Conservation (phyloP, 2,329 filamentous ascomycete species). For the Fusarium mangiferae region DNA sequence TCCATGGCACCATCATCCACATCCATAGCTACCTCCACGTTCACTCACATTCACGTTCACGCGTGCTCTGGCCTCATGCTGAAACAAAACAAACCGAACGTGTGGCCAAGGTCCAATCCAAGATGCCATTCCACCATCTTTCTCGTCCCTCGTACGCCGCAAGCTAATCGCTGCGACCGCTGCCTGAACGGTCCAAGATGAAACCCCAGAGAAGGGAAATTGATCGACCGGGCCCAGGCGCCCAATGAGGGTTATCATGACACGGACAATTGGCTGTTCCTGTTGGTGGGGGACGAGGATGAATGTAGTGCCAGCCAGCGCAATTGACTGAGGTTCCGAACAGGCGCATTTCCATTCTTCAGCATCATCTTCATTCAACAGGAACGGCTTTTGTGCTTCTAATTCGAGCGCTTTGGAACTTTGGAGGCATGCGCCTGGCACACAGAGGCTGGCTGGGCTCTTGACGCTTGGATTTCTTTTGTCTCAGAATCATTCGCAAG, state of each 20-base stretch:
- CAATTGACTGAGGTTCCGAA: not conserved
- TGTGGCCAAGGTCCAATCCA: conserved; percentile 41
- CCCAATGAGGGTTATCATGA: conserved; percentile 31
- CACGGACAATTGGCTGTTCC: conserved; percentile 20
- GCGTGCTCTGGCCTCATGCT: conserved; percentile 37
- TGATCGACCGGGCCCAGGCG: conserved; percentile 37
- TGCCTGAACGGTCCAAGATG: conserved; percentile 36
- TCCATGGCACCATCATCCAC: conserved; percentile 23
- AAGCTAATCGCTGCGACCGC: conserved; percentile 32
- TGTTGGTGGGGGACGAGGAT: not conserved
- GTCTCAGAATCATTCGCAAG: conserved; percentile 27
- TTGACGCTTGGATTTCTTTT: conserved; percentile 19
- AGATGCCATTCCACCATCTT: conserved; percentile 23
- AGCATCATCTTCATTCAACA: not conserved
- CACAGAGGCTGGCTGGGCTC: conserved; percentile 8
- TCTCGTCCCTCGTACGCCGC: conserved; percentile 32
- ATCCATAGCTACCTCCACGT: conserved; percentile 1
- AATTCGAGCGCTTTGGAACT: conserved; percentile 6
- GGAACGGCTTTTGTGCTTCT: not conserved
- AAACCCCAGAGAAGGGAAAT: conserved; percentile 38
- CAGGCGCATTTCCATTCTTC: conserved; percentile 1
- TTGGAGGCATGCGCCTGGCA: conserved; percentile 9
- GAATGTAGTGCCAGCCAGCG: not conserved
- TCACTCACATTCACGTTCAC: conserved; percentile 23
- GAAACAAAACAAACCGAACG: conserved; percentile 43